Evolutionary conservation across 192 early-diverging fungal species (phyloP), one percentile per base, ranked within the genome.

Genomic region (Coemansia reversa): DNA sequence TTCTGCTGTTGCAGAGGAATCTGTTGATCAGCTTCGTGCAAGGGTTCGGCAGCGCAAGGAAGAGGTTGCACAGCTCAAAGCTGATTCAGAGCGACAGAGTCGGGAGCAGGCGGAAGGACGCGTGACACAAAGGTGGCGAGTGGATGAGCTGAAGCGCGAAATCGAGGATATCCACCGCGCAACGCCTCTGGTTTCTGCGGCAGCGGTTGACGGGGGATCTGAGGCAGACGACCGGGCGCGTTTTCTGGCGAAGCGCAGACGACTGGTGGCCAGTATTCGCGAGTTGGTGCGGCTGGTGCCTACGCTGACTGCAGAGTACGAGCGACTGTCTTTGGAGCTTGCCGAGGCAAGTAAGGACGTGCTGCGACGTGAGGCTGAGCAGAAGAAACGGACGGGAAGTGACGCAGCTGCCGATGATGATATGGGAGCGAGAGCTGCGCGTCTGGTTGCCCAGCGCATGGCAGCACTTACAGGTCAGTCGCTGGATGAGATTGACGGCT

Each of bases 371-470:
- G 25, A 47, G 14, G 63, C 55, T 24, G 22, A 29, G n/a, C 47
- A 60, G 58, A 53, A 58, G 24, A 60, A 32, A 32, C 30, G 58
- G 14, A 24, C 52, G 29, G 24, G 25, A 14, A 47, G 39, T 16
- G 58, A 27, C 28, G n/a, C n/a, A n/a, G 23, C 65, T 5, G 33
- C 54, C 35, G 58, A 62, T n/a, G 28, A 22, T 3, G 78, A 75
- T 30, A 68, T 75, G 66, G 66, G 75, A 57, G 52, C 72, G 12
- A 45, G 78, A 0, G 78, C 78, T 7, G 78, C 78, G 8, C 65
- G 72, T 19, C 66, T 81, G 14, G 72, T 81, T 0, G 78, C 78
- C 2, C 68, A 81, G 64, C 65, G 78, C 2, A 81, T 81, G 78
- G 72, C 72, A 0, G 78, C 78, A 16, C 69, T 81, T 2, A 80